Evolutionary conservation across 2,329 filamentous ascomycete genomes (phyloP).

Genomic region (Pyricularia sp.): DNA sequence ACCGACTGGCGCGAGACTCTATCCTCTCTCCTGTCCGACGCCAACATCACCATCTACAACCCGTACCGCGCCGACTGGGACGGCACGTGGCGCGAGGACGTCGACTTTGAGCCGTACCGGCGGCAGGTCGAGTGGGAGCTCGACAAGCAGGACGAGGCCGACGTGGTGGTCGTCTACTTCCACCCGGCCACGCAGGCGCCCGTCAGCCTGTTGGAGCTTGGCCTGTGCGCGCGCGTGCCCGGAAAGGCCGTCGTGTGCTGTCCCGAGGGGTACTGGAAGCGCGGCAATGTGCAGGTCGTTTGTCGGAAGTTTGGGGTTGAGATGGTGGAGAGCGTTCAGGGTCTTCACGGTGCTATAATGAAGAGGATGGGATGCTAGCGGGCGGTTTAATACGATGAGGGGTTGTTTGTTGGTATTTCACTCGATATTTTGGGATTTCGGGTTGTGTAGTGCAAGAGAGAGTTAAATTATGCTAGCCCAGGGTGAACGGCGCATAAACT

Average conservation of each 20-base stretch:
- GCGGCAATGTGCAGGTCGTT: constrained; percentile 47
- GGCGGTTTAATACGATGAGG: too few species aligned
- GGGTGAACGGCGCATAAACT: too few species aligned
- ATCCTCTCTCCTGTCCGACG: constrained; percentile 22
- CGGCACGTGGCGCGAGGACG: constrained; percentile 34
- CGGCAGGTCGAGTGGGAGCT: constrained; percentile 51
- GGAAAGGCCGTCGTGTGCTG: constrained; percentile 40
- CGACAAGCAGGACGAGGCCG: constrained; percentile 36
- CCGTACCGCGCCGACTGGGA: constrained; percentile 46
- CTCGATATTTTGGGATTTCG: too few species aligned
- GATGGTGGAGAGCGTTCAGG: constrained; percentile 26
- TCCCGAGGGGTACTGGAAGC: constrained; percentile 37
- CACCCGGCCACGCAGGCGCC: constrained; percentile 37
- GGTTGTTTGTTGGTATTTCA: too few species aligned
- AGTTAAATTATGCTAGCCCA: too few species aligned
- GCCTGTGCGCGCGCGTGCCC: constrained; percentile 29
- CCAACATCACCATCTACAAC: constrained; percentile 38
- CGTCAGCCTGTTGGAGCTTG: constrained; percentile 48
- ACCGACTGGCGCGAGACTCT: constrained; percentile 40
- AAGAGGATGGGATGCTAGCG: background rate
- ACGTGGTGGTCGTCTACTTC: constrained; percentile 45
- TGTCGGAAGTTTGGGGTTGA: constrained; percentile 34
- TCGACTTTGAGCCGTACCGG: constrained; percentile 29
- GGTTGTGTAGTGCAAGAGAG: too few species aligned
- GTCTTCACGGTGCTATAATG: constrained; percentile 15